Percentiles rank a stretch among this genome's conserved stretches.
Evolutionary conservation across 192 early-diverging fungal genomes (phyloP).

Genomic region (Backusella sp.): DNA sequence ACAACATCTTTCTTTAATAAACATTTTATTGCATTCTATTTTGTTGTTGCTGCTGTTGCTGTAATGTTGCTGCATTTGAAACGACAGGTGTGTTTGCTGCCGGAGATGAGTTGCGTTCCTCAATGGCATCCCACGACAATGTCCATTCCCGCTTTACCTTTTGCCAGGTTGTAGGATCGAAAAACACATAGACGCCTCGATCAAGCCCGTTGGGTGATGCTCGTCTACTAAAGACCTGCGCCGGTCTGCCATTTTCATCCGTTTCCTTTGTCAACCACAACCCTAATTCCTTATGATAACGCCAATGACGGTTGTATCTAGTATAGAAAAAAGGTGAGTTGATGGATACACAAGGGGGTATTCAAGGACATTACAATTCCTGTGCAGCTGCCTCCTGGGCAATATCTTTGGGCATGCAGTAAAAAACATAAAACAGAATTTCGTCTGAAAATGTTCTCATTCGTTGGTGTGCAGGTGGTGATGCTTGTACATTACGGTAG

Average conservation of each 20-base stretch:
- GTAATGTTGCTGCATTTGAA: not conserved
- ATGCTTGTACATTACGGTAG: slow-evolving; percentile 70
- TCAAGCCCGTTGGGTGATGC: slow-evolving; percentile 58
- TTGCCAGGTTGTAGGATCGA: slow-evolving; percentile 89
- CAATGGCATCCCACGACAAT: slow-evolving; percentile 84
- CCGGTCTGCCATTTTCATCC: slow-evolving; percentile 48
- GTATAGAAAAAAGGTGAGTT: not conserved
- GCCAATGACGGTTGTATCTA: slow-evolving; percentile 85
- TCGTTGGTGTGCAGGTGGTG: slow-evolving; percentile 70
- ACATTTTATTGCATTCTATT: not conserved
- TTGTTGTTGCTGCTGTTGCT: not conserved
- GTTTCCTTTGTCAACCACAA: slow-evolving; percentile 91
- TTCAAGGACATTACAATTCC: slow-evolving; percentile 64
- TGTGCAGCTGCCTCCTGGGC: slow-evolving; percentile 92
- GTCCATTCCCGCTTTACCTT: slow-evolving; percentile 89
- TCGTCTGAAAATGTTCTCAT: slow-evolving; percentile 81
- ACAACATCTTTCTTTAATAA: not conserved
- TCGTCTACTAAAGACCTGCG: slow-evolving; percentile 50
- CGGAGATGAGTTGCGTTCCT: slow-evolving; percentile 62
- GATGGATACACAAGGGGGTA: too few species aligned
- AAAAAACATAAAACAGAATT: slow-evolving; percentile 98
- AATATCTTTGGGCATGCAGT: slow-evolving; percentile 91
- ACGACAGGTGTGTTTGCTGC: not conserved
- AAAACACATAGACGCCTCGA: slow-evolving; percentile 87
- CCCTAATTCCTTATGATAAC: slow-evolving; percentile 93